Conservation (phyloP, 2,329 filamentous ascomycete species). For the Xylariaceae sp. region DNA sequence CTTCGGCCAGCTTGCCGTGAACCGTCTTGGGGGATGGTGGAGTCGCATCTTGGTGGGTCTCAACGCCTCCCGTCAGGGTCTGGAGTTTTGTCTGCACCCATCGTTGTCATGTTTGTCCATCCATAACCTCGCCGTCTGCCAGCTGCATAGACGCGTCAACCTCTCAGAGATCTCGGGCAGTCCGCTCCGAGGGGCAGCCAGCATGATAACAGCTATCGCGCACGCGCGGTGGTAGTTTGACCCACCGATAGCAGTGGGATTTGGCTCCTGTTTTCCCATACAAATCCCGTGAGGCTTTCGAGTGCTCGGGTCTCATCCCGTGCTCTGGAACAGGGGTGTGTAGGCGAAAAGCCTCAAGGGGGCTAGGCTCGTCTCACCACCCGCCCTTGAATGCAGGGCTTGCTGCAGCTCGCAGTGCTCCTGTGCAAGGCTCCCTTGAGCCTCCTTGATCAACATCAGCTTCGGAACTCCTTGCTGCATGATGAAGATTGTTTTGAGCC, state of each 20-base stretch:
- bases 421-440: conserved; percentile 4
- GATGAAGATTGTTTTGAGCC: conserved; percentile 15
- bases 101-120: no score
- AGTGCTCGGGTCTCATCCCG: conserved; percentile 21
- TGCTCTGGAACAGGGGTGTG: conserved; percentile 16
- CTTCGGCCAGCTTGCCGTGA: no score
- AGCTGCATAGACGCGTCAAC: background rate
- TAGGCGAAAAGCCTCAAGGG: conserved; percentile 18
- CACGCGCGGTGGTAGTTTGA: conserved; percentile 18
- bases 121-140: background rate
- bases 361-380: conserved; percentile 22
- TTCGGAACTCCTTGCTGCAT: conserved; percentile 16
- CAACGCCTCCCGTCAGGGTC: background rate
- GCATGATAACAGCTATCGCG: conserved; percentile 4
- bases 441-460: conserved; percentile 12
- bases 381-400: conserved; percentile 5
- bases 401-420: conserved; percentile 5
- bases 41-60: conserved; percentile 1
- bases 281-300: conserved; percentile 13
- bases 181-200: no score
- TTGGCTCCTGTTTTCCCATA: conserved; percentile 22
- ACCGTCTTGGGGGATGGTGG: conserved; percentile 1
- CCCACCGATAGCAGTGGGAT: conserved; percentile 14
- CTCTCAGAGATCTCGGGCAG: background rate
- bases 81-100: no score